Percentiles rank a stretch among this genome's conserved stretches.
Conservation (phyloP, 192 early-diverging fungal species). For the Gorgonomyces haynaldii region DNA sequence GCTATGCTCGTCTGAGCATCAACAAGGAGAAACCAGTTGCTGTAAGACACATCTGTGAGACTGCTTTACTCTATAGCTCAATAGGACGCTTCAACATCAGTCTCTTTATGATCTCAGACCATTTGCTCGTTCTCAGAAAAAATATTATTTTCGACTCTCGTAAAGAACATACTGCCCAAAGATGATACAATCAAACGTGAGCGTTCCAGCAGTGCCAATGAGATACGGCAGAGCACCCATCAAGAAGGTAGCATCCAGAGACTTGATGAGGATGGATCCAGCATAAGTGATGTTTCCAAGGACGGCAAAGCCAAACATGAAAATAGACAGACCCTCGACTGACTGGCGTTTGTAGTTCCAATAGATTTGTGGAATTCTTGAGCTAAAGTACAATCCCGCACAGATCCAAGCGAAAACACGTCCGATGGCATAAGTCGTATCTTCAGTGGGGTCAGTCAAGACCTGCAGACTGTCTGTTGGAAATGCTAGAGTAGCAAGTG, state of each 20-base stretch:
- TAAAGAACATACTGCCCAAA: conserved; percentile 13
- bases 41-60: too few species aligned
- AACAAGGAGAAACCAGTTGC: too few species aligned
- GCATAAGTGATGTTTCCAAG: conserved; percentile 61
- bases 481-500: too few species aligned
- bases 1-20: too few species aligned
- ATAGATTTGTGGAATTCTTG: conserved; percentile 64
- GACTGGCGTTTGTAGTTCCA: conserved; percentile 53
- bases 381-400: conserved; percentile 51
- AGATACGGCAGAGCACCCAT: conserved; percentile 14
- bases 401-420: conserved; percentile 59
- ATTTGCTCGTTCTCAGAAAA: too few species aligned
- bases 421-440: conserved; percentile 20
- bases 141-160: not conserved
- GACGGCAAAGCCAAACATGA: conserved; percentile 62
- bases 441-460: not conserved
- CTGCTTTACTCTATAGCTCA: too few species aligned
- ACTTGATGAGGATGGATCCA: conserved; percentile 32
- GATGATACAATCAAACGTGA: conserved; percentile 15
- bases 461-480: not conserved
- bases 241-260: conserved; percentile 14
- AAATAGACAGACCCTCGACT: conserved; percentile 57
- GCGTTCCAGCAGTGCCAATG: conserved; percentile 16
- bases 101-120: too few species aligned
- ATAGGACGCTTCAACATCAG: too few species aligned